Evolutionary conservation across 1,139 yeast genomes (phyloP), one percentile per base, ranked within the genome.

Genomic region (Yamadazyma triangularis): DNA sequence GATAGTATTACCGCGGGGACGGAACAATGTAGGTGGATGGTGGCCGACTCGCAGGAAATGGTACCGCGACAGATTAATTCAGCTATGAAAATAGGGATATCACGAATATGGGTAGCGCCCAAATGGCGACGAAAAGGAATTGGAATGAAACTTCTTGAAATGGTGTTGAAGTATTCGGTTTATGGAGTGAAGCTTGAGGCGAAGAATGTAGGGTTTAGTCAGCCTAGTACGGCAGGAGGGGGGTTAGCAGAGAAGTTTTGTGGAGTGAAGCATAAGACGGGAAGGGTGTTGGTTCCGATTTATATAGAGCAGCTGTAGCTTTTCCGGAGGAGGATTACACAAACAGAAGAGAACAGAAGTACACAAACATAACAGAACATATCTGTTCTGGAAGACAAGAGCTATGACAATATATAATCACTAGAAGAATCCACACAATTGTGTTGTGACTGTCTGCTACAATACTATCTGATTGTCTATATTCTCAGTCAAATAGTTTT

Each of bases 201-300:
- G 33, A 37, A 35, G 4, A 66, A 73, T 33, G 55, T 81, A 2
- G 83, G 77, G 0, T 82, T 85, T 70, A 79, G 87, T 33, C 91
- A 82, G 50, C 89, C 89, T 0, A 77, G 84, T 41, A 68, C 64
- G 24, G 59, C 69, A 23, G 91, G 91, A 0, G 73, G 75, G 2
- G 54, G 61, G 27, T 58, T 82, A 23, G 84, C 88, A 0, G 48
- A 45, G 28, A 49, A 47, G 16, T 77, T 72, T 45, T 73, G 72
- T 44, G 78, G 79, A 0, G 70, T 64, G 0, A 40, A 31, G 13
- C 81, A 76, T 41, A 70, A 65, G 38, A 57, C 69, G 22, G 80
- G 81, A 0, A 70, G 68, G 40, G 36, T 48, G 1, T 51, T 74
- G 25, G 56, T 77, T 7, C 81, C 81, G 1, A 73, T 77, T 2